Evolutionary conservation across 1,284 basidiomycete genomes (phyloP).

Genomic region (Rhodotorula sp.): DNA sequence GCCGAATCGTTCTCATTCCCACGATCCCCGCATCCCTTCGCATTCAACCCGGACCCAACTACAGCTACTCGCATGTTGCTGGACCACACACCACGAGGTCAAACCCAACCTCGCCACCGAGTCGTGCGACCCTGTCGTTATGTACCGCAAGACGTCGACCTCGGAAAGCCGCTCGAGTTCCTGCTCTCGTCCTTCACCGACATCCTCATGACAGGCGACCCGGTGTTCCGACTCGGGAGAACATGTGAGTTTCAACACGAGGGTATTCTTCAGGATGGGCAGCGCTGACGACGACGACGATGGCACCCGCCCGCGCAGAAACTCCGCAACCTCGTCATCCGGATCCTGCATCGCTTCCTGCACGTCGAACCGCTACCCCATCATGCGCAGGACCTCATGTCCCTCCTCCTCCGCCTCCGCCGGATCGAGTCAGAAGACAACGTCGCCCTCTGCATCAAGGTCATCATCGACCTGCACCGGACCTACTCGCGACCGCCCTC

Average conservation of each 20-base stretch:
- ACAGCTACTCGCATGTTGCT: neutral
- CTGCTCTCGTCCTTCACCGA: slow-evolving; percentile 74
- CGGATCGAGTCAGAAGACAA: slow-evolving; percentile 96
- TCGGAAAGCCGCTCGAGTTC: slow-evolving; percentile 59
- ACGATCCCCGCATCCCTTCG: too few relatives aligned
- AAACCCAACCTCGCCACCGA: slow-evolving; percentile 72
- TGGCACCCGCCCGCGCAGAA: slow-evolving; percentile 54
- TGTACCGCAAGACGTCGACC: slow-evolving; percentile 72
- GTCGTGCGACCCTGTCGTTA: slow-evolving; percentile 81
- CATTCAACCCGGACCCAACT: too few relatives aligned
- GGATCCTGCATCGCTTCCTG: slow-evolving; percentile 85
- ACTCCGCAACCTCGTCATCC: slow-evolving; percentile 78
- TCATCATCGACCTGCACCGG: slow-evolving; percentile 69
- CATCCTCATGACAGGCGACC: slow-evolving; percentile 71
- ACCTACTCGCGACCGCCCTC: slow-evolving; percentile 48
- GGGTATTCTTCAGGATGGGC: too few relatives aligned
- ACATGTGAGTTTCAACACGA: slow-evolving; percentile 52
- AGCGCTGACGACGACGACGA: neutral
- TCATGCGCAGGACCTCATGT: slow-evolving; percentile 69
- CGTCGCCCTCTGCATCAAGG: slow-evolving; percentile 85
- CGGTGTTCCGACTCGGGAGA: slow-evolving; percentile 76
- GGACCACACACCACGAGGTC: slow-evolving; percentile 31
- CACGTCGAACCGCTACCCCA: slow-evolving; percentile 73
- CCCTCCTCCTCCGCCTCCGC: slow-evolving; percentile 71
- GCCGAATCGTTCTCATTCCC: too few relatives aligned